Conservation (phyloP, 2,329 filamentous ascomycete species). For the Samsoniella hepiali region DNA sequence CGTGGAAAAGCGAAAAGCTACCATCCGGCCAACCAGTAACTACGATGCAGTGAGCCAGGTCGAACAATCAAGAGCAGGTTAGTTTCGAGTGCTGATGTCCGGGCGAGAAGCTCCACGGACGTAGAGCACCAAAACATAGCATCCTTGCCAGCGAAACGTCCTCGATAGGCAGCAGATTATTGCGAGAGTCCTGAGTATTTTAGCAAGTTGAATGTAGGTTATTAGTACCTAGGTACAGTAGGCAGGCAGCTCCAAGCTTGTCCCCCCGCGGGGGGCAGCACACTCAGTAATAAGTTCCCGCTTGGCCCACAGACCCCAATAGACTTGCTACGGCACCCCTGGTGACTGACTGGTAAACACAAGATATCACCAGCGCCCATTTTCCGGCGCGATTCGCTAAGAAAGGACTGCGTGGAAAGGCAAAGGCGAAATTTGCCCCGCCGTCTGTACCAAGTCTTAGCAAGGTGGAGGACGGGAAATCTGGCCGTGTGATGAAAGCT, state of each 20-base stretch:
- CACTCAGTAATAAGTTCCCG: background rate
- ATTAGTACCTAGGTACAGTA: background rate
- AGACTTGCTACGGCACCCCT: background rate
- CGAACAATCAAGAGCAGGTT: background rate
- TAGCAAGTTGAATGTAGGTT: too few relatives aligned
- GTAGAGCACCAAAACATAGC: background rate
- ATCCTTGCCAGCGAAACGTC: too few relatives aligned
- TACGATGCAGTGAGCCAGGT: background rate
- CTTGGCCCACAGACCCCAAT: background rate
- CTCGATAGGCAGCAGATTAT: background rate
- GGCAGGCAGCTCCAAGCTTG: background rate
- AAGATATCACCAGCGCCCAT: background rate
- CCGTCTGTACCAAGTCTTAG: background rate
- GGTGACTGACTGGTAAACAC: background rate
- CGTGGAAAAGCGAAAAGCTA: background rate
- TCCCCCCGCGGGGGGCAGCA: background rate
- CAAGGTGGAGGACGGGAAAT: background rate
- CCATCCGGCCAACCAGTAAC: background rate
- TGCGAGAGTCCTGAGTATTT: background rate
- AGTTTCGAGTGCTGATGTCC: background rate
- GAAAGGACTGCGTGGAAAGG: background rate
- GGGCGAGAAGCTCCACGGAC: background rate
- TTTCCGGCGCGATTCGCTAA: background rate
- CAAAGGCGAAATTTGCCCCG: background rate
- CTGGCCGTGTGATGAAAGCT: background rate